These are phyloP conservation scores for Candida fluviatilis DNA, from an alignment of 805 yeast species.

Conservation along the genomic window DNA sequence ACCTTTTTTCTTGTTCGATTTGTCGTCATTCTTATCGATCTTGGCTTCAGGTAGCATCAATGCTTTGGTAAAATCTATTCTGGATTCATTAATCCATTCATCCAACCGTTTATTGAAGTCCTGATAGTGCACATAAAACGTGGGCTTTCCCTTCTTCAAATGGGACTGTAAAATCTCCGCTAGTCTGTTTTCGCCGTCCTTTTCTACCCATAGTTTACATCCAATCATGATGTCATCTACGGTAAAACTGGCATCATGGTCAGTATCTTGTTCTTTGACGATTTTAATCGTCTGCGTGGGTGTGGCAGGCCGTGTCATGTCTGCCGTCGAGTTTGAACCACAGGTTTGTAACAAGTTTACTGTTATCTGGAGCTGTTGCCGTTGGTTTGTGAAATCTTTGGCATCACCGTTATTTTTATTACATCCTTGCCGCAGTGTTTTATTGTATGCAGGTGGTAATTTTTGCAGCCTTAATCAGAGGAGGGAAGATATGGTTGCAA, in stretches of 20 bases:
- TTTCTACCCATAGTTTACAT: conserved; percentile 75
- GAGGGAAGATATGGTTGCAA: no score
- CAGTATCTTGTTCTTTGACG: background rate
- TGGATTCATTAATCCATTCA: conserved; percentile 80
- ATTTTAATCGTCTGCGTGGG: conserved; percentile 1
- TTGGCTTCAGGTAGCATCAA: conserved; percentile 68
- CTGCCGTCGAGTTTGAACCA: background rate
- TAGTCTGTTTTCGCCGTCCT: conserved; percentile 72
- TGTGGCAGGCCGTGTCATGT: background rate
- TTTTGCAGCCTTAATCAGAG: no score
- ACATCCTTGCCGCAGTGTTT: no score
- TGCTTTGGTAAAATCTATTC: conserved; percentile 69
- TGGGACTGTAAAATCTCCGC: conserved; percentile 86
- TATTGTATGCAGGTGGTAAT: no score
- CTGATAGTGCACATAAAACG: conserved; percentile 88
- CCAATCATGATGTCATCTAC: conserved; percentile 62
- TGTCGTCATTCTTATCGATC: conserved; percentile 35
- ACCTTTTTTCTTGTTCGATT: conserved; percentile 18
- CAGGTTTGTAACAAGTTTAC: no score
- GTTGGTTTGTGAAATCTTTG: no score
- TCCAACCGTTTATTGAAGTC: conserved; percentile 95
- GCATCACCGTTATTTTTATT: no score
- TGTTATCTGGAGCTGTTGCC: no score
- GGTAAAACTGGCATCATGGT: conserved; percentile 14
- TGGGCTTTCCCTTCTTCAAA: conserved; percentile 68